A percentile compares a stretch with the other conserved stretches of the same genome.
These are phyloP conservation scores for Neophaeococcomyces mojaviensis DNA, from an alignment of 2,329 filamentous ascomycete genomes.

Conservation along the genomic window DNA sequence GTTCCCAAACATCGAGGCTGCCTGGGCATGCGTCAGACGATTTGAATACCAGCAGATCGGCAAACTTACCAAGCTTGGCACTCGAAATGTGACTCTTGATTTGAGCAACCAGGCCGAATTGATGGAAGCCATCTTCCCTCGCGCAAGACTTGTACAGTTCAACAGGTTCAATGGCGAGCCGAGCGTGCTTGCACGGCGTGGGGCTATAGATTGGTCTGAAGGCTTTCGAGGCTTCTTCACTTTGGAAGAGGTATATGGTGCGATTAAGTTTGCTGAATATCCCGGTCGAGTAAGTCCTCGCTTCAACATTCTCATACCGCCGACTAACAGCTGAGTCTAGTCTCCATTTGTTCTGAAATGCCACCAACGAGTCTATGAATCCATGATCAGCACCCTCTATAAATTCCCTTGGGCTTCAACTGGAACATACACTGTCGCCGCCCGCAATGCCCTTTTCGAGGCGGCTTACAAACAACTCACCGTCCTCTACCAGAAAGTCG, in stretches of 20 bases:
- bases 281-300: slow-evolving; percentile 40
- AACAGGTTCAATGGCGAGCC: slow-evolving; percentile 13
- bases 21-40: slow-evolving; percentile 32
- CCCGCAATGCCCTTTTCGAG: slow-evolving; percentile 41
- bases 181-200: slow-evolving; percentile 29
- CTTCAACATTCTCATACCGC: background rate
- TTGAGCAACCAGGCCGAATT: slow-evolving; percentile 42
- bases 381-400: slow-evolving; percentile 43
- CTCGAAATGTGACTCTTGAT: slow-evolving; percentile 40
- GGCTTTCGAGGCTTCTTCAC: slow-evolving; percentile 47
- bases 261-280: slow-evolving; percentile 41
- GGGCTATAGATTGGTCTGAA: slow-evolving; percentile 36
- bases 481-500: slow-evolving; percentile 59
- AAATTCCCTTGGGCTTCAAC: slow-evolving; percentile 48
- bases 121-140: slow-evolving; percentile 45
- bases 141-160: slow-evolving; percentile 45
- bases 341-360: slow-evolving; percentile 44
- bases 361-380: slow-evolving; percentile 47
- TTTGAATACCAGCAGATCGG: slow-evolving; percentile 31
- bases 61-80: slow-evolving; percentile 38
- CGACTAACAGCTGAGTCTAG: slow-evolving; percentile 24
- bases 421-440: slow-evolving; percentile 38
- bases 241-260: slow-evolving; percentile 41
- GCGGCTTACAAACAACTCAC: slow-evolving; percentile 50
- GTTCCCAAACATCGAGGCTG: slow-evolving; percentile 32